Conservation (phyloP, 2,329 filamentous ascomycete genomes). For the Sphaerulina musiva region DNA sequence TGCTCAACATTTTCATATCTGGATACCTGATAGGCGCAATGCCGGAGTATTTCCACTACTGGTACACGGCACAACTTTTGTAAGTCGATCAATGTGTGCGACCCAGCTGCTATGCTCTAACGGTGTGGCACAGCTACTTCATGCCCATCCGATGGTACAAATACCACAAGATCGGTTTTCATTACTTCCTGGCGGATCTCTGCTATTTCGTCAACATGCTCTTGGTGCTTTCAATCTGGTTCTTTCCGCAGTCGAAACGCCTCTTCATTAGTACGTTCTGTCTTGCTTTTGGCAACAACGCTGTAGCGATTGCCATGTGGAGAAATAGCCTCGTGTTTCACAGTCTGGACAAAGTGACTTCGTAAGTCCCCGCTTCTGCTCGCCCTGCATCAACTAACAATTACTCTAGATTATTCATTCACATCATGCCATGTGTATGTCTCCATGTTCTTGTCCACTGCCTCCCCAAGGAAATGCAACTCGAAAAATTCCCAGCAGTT, state of each 20-base stretch:
- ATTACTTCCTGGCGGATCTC: conserved; percentile 94
- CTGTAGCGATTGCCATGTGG: conserved; percentile 98
- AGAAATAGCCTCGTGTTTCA: conserved; percentile 97
- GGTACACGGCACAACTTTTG: conserved; percentile 55
- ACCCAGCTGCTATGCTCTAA: conserved; percentile 8
- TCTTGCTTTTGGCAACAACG: conserved; percentile 91
- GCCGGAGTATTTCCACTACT: conserved; percentile 80
- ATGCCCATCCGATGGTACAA: conserved; percentile 93
- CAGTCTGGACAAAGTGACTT: conserved; percentile 95
- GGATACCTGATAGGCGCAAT: conserved; percentile 85
- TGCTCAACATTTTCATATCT: conserved; percentile 95
- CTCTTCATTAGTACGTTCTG: conserved; percentile 90
- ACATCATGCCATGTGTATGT: conserved; percentile 95
- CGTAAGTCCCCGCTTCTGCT: conserved; percentile 37
- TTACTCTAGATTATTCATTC: conserved; percentile 70
- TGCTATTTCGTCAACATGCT: conserved; percentile 98
- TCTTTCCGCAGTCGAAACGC: conserved; percentile 82
- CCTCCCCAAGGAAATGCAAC: conserved; percentile 58
- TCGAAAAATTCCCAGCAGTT: conserved; percentile 71
- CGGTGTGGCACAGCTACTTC: conserved; percentile 60
- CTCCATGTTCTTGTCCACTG: conserved; percentile 90
- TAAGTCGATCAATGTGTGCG: conserved; percentile 13
- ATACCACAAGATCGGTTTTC: conserved; percentile 85
- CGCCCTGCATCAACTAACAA: conserved; percentile 2
- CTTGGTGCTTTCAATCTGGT: conserved; percentile 74